Conservation (phyloP, 805 yeast species). For the Schwanniomyces occidentalis region DNA sequence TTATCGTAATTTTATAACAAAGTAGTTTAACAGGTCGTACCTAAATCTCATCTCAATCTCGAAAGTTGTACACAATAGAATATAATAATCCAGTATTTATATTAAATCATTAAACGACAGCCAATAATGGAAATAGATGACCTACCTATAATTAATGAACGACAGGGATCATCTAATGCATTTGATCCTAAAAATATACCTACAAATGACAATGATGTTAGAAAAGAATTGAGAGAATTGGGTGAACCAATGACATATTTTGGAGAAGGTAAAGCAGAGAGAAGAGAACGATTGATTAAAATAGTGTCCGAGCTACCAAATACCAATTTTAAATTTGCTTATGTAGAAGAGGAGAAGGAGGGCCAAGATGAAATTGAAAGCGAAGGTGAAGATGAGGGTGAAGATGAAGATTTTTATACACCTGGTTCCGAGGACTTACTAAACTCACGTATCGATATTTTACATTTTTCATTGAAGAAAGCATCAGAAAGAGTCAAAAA, state of each 20-base stretch:
- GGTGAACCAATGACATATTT: constrained; percentile 57
- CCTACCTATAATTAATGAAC: constrained; percentile 7
- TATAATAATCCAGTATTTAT: too few relatives aligned
- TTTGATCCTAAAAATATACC: constrained; percentile 40
- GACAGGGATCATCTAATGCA: background rate
- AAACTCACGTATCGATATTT: constrained; percentile 51
- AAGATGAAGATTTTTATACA: constrained; percentile 79
- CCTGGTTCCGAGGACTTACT: constrained; percentile 65
- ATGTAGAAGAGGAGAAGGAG: constrained; percentile 10
- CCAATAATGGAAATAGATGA: constrained; percentile 9
- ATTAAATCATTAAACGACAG: too few relatives aligned
- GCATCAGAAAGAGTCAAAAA: constrained; percentile 43
- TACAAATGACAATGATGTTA: constrained; percentile 66
- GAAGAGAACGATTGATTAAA: constrained; percentile 60
- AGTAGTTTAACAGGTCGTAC: too few relatives aligned
- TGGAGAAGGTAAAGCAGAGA: constrained; percentile 60
- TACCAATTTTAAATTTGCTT: constrained; percentile 9
- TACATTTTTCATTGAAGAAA: constrained; percentile 48
- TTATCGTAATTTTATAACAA: too few relatives aligned
- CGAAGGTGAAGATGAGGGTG: constrained; percentile 18
- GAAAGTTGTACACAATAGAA: too few relatives aligned
- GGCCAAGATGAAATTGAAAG: constrained; percentile 10
- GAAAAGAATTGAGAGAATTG: constrained; percentile 43
- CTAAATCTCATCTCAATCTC: too few relatives aligned
- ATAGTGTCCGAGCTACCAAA: constrained; percentile 36